Evolutionary conservation across 345 rosid species (phyloP).

Genomic region (Raphanus raphanistrum): DNA sequence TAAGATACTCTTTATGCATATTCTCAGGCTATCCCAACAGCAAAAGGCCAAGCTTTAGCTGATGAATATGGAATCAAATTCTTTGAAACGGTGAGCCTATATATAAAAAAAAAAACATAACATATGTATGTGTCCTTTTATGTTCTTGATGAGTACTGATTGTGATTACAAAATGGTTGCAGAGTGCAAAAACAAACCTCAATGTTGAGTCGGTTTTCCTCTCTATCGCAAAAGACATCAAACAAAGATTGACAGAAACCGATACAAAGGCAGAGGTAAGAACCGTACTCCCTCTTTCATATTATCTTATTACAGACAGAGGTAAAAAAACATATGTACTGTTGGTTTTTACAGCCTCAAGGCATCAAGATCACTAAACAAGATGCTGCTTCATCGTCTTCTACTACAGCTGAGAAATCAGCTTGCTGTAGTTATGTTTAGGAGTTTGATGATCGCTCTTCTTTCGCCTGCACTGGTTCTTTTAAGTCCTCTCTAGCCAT

Average conservation of each 20-base stretch:
- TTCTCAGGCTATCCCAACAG: constrained; percentile 56
- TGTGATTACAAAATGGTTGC: constrained; percentile 26
- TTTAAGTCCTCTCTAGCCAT: constrained; percentile 18
- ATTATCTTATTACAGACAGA: background rate
- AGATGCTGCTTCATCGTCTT: constrained; percentile 43
- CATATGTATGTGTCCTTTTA: background rate
- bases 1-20: background rate
- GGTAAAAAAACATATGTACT: background rate
- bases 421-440: constrained; percentile 61
- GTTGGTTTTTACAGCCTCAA: constrained; percentile 49
- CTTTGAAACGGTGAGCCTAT: constrained; percentile 57
- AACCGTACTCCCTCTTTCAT: constrained; percentile 6
- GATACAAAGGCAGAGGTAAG: constrained; percentile 40
- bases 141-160: background rate
- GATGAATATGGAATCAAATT: constrained; percentile 62
- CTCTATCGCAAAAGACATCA: constrained; percentile 59
- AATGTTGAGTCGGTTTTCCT: constrained; percentile 63
- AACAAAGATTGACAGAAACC: constrained; percentile 53
- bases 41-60: constrained; percentile 60
- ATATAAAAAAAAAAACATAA: background rate
- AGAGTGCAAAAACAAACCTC: constrained; percentile 62
- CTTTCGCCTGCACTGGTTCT: constrained; percentile 18
- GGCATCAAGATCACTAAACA: constrained; percentile 67
- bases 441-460: constrained; percentile 29
- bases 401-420: constrained; percentile 56